These are phyloP conservation scores for Metarhizium sp. DNA, from an alignment of 2,329 filamentous ascomycete species.

Conservation along the genomic window DNA sequence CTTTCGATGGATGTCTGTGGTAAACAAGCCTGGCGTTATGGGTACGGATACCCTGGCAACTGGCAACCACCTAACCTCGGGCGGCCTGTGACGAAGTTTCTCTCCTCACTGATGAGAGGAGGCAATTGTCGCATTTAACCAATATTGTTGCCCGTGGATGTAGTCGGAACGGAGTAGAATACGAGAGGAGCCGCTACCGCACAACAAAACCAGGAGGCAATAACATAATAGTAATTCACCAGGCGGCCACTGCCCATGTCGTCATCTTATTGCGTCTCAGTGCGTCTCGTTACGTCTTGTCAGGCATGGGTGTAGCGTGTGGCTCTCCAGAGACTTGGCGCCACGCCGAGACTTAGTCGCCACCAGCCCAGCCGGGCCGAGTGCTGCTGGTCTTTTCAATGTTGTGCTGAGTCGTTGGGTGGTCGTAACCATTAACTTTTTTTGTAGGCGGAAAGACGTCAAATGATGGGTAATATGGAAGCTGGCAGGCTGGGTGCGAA, in stretches of 20 bases:
- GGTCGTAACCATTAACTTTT: not conserved
- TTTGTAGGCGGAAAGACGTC: too few relatives aligned
- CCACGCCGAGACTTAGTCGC: slow-evolving; percentile 2
- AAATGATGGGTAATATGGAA: not conserved
- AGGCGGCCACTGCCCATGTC: too few relatives aligned
- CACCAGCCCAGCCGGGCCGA: not conserved
- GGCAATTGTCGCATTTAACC: too few relatives aligned
- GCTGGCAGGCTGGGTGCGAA: not conserved
- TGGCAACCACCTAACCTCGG: too few relatives aligned
- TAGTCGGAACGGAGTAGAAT: too few relatives aligned
- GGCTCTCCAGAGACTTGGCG: not conserved
- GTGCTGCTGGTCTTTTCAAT: not conserved
- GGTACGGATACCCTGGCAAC: too few relatives aligned
- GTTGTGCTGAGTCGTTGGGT: not conserved
- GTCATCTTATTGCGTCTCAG: not conserved
- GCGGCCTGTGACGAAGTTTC: too few relatives aligned
- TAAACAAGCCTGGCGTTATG: not conserved
- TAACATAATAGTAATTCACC: too few relatives aligned
- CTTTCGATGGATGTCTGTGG: not conserved
- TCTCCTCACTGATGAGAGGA: too few relatives aligned
- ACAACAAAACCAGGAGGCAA: too few relatives aligned
- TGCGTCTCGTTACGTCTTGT: not conserved
- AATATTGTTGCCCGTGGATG: too few relatives aligned
- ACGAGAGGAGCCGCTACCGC: too few relatives aligned
- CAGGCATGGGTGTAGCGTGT: not conserved